Conservation (phyloP, 2,329 filamentous ascomycete species). For the Neoscytalidium dimidiatum region DNA sequence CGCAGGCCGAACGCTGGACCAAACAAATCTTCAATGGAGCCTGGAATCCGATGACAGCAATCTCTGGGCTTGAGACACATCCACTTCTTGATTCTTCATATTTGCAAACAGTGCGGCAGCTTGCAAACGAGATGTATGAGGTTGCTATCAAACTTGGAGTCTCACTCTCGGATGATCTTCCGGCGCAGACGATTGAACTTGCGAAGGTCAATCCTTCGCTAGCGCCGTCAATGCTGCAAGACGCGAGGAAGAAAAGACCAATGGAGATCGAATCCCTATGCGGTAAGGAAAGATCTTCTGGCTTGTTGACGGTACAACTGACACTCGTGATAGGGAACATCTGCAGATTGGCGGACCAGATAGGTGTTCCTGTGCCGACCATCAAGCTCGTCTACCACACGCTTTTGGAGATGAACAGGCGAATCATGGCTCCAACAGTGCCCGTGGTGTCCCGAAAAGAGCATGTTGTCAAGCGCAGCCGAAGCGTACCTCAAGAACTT, state of each 20-base stretch:
- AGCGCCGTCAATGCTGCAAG: conserved; percentile 28
- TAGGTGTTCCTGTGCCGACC: conserved; percentile 13
- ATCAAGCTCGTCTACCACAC: conserved; percentile 18
- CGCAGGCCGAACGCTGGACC: conserved; percentile 25
- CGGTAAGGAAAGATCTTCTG: conserved; percentile 19
- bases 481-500: neutral
- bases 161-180: conserved; percentile 20
- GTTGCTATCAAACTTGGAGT: conserved; percentile 24
- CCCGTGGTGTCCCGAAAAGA: neutral
- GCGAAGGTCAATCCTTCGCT: conserved; percentile 23
- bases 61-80: conserved; percentile 26
- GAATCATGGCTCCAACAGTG: neutral
- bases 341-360: conserved; percentile 1
- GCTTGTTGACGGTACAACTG: neutral
- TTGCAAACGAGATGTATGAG: conserved; percentile 25
- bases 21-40: conserved; percentile 28
- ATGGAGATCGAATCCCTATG: conserved; percentile 27
- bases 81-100: conserved; percentile 21
- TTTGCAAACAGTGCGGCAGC: conserved; percentile 21
- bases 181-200: conserved; percentile 21
- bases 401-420: conserved; percentile 9
- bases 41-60: conserved; percentile 25
- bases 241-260: conserved; percentile 24
- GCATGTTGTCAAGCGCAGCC: neutral
- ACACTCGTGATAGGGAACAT: neutral